Evolutionary conservation across 371 early-diverging fungal genomes (phyloP), one percentile per base, ranked within the genome.

Genomic region (Mucor irregularis): DNA sequence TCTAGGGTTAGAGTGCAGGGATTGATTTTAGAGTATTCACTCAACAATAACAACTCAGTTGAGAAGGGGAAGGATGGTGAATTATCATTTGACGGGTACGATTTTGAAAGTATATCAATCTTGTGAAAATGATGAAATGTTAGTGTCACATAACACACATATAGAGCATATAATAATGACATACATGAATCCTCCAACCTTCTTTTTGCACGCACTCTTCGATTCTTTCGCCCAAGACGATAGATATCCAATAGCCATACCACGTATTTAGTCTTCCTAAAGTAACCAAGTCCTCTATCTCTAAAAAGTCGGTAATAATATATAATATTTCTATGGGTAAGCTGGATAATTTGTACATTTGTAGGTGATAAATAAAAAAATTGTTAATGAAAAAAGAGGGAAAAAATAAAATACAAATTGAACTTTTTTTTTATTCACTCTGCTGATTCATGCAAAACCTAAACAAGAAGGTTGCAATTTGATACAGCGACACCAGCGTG

Each of bases 111-210:
- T 22, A 65, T 37, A 24, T 60, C 60, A 47, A 65, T 56, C 61
- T 65, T n/a, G n/a, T n/a, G n/a, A n/a, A 48, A 16, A 5, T 25
- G 14, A 21, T 24, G 11, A 8, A 26, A 38, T 37, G 16, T 17
- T 2, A 24, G 13, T 28, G 13, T 19, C 3, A 16, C 16, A 10
- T 33, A 33, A 10, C 11, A 43, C 5, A 14, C 13, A 33, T 8
- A 35, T 30, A 16, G 3, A 38, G 3, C 4, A 34, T 11, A 13
- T 7, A 3, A 34, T 13, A 34, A 17, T 25, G 4, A 29, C 31
- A 25, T 60, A 56, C 61, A 56, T 65, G 59, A 30, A 65, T 56
- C 47, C 56, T 44, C 65, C 65, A 65, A 1, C 65, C 65, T 13
- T 60, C 61, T 4, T 56, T 19, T 21, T 53, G 21, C 3, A 60